These are phyloP conservation scores for Chlorella vulgaris DNA, from an alignment of 139 green algal genomes.

Conservation along the genomic window DNA sequence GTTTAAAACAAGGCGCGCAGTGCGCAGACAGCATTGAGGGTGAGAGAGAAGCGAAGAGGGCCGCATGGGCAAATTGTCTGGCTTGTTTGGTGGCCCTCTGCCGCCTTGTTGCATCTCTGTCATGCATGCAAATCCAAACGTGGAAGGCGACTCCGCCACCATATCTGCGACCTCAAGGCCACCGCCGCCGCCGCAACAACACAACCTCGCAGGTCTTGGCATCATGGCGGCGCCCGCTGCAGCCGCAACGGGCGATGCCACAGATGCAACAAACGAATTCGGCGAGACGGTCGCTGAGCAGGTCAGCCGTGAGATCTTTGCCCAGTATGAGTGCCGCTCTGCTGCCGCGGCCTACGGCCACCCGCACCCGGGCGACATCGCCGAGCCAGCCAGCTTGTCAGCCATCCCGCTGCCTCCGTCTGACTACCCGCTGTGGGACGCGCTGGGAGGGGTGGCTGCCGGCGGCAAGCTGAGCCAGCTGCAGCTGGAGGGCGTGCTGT, in stretches of 20 bases:
- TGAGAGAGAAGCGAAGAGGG: no score
- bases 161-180: no score
- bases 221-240: neutral
- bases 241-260: neutral
- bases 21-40: no score
- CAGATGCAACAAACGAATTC: neutral
- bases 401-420: constrained; percentile 71
- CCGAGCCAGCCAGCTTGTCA: constrained; percentile 71
- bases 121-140: no score
- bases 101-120: no score
- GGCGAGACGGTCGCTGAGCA: constrained; percentile 47
- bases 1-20: no score
- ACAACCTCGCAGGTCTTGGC: neutral
- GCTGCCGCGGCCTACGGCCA: constrained; percentile 4
- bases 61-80: no score
- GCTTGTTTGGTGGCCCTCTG: no score
- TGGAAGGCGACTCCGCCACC: no score
- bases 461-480: constrained; percentile 77
- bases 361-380: constrained; percentile 69
- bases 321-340: constrained; percentile 48
- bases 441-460: constrained; percentile 39
- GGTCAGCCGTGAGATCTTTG: constrained; percentile 52
- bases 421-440: constrained; percentile 78
- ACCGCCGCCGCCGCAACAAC: neutral
- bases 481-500: constrained; percentile 89